Evolutionary conservation across 805 yeast species (phyloP).

Genomic region (Clavispora phyllophila): DNA sequence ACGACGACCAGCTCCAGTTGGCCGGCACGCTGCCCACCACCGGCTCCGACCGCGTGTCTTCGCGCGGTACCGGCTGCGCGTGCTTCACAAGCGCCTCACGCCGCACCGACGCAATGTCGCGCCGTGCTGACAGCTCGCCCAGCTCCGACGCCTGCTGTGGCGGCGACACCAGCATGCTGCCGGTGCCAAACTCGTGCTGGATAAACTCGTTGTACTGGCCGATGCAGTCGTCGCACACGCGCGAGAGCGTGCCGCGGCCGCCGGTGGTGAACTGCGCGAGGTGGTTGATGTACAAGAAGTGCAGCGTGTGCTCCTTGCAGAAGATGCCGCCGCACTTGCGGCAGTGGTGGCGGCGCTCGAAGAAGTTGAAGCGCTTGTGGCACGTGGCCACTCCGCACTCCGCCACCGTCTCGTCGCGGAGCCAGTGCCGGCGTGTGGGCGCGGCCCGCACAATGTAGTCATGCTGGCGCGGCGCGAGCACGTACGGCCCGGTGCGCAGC

Average conservation of each 20-base stretch:
- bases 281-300: conserved; percentile 49
- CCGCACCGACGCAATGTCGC: conserved; percentile 1
- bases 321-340: conserved; percentile 80
- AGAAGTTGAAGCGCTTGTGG: conserved; percentile 62
- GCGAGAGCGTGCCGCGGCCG: conserved; percentile 59
- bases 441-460: conserved; percentile 29
- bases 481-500: conserved; percentile 8
- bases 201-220: conserved; percentile 53
- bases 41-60: conserved; percentile 36
- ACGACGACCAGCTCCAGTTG: conserved; percentile 79
- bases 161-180: conserved; percentile 7
- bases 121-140: too few relatives aligned
- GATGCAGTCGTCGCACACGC: conserved; percentile 68
- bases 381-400: conserved; percentile 59
- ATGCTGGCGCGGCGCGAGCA: conserved; percentile 16
- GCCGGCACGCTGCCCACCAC: conserved; percentile 55
- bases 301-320: conserved; percentile 64
- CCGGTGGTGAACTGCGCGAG: conserved; percentile 64
- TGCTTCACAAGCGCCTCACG: conserved; percentile 9
- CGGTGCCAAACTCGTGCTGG: conserved; percentile 35
- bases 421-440: conserved; percentile 67
- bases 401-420: conserved; percentile 59
- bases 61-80: conserved; percentile 7
- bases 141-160: conserved; percentile 5
- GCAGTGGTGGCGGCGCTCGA: conserved; percentile 79